Conservation (phyloP, 495 filamentous ascomycete genomes). For the Podospora sp. region DNA sequence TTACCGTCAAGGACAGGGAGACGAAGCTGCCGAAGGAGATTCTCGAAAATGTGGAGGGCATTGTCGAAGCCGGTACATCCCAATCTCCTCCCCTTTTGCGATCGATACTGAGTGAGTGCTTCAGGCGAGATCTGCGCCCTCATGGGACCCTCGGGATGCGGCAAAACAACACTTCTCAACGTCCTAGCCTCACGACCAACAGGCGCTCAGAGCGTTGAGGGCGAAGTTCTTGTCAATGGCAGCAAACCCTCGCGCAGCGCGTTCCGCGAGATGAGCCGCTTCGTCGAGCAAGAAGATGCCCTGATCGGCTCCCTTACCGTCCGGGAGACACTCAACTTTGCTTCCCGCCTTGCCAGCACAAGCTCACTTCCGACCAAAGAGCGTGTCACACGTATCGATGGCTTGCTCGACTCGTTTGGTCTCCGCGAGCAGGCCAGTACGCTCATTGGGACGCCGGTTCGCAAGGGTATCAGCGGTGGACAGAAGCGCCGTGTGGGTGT, state of each 20-base stretch:
- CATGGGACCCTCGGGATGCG: slow-evolving; percentile 76
- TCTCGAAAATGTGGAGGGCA: slow-evolving; percentile 55
- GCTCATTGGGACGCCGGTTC: slow-evolving; percentile 75
- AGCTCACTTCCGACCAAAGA: slow-evolving; percentile 48
- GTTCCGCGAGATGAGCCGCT: slow-evolving; percentile 61
- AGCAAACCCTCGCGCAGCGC: slow-evolving; percentile 32
- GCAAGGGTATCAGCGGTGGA: slow-evolving; percentile 78
- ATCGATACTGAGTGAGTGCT: neutral
- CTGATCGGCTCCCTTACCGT: slow-evolving; percentile 78
- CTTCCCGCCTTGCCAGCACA: slow-evolving; percentile 70
- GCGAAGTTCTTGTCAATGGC: slow-evolving; percentile 62
- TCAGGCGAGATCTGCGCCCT: slow-evolving; percentile 71
- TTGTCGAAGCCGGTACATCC: slow-evolving; percentile 50
- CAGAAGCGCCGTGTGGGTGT: slow-evolving; percentile 80
- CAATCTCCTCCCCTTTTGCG: neutral
- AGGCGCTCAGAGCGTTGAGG: slow-evolving; percentile 46
- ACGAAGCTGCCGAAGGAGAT: slow-evolving; percentile 61
- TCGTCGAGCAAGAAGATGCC: slow-evolving; percentile 86
- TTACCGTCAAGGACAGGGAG: slow-evolving; percentile 68
- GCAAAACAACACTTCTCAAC: slow-evolving; percentile 79
- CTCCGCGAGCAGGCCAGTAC: slow-evolving; percentile 67
- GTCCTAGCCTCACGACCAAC: slow-evolving; percentile 72
- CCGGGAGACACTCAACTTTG: slow-evolving; percentile 74
- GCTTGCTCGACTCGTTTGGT: slow-evolving; percentile 81
- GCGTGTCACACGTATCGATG: slow-evolving; percentile 77